Conservation (phyloP, 1,284 basidiomycete genomes). For the Ceratobasidium sp. region DNA sequence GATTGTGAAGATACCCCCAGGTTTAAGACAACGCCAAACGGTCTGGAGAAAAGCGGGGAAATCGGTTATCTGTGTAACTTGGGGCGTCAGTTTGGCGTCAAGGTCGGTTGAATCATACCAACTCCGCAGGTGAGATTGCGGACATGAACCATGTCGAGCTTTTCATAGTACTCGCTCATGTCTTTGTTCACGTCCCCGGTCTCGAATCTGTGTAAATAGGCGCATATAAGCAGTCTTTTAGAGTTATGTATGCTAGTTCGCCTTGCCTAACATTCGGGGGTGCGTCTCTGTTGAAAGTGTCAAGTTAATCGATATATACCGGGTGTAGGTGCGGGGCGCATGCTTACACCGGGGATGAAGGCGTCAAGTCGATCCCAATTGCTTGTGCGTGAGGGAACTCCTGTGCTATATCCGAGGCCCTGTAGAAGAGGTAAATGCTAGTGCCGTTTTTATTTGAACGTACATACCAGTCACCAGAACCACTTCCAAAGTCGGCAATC, state of each 20-base stretch:
- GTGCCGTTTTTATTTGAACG: not conserved
- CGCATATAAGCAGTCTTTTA: not conserved
- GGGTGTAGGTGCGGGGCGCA: not conserved
- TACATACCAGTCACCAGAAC: conserved; percentile 7
- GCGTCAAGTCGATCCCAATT: conserved; percentile 44
- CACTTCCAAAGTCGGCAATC: conserved; percentile 38
- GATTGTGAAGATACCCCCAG: conserved; percentile 31
- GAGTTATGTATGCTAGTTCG: not conserved
- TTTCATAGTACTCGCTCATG: conserved; percentile 23
- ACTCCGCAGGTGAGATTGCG: conserved; percentile 31
- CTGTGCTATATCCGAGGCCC: conserved; percentile 42
- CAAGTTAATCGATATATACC: not conserved
- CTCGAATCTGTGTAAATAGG: conserved; percentile 34
- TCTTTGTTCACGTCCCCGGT: conserved; percentile 38
- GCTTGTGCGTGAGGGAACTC: conserved; percentile 41
- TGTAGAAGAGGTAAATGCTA: not conserved
- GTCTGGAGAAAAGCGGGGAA: not conserved
- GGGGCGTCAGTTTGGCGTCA: not conserved
- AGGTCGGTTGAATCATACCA: conserved; percentile 3
- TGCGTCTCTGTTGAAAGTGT: not conserved
- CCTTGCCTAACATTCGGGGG: conserved; percentile 12
- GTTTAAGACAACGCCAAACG: conserved; percentile 18
- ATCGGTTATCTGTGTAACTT: not conserved
- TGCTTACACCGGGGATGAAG: conserved; percentile 19
- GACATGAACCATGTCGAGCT: conserved; percentile 42